Conservation (phyloP, 2,329 filamentous ascomycete genomes). For the Simplicillium sp. region DNA sequence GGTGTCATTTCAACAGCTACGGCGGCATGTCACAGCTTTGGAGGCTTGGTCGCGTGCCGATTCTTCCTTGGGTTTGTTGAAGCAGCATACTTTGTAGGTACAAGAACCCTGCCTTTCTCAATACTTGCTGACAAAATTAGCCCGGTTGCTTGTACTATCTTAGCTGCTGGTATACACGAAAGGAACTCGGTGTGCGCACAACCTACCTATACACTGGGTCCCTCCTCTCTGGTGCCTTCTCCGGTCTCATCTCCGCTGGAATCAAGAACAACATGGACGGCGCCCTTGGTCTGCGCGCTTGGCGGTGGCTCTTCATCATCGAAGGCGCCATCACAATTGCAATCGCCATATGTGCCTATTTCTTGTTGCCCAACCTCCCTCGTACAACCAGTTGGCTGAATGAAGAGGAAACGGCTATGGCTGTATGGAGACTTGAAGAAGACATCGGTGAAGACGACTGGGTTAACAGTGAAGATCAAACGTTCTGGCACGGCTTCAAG, state of each 20-base stretch:
- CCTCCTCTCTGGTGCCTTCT: conserved; percentile 63
- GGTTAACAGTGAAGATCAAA: conserved; percentile 44
- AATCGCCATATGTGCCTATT: conserved; percentile 47
- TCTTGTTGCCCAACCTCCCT: conserved; percentile 52
- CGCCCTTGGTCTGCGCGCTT: conserved; percentile 47
- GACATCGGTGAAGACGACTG: conserved; percentile 58
- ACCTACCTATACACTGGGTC: conserved; percentile 59
- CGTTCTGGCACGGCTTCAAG: conserved; percentile 38
- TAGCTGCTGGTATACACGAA: conserved; percentile 58
- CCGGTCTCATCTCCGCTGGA: conserved; percentile 53
- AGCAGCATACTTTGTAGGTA: conserved; percentile 30
- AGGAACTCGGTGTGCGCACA: conserved; percentile 57
- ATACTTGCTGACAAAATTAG: conserved; percentile 8
- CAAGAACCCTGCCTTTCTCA: too few species aligned
- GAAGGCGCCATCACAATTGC: conserved; percentile 57
- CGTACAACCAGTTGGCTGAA: conserved; percentile 28
- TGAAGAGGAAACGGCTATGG: conserved; percentile 23
- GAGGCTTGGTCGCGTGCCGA: conserved; percentile 22
- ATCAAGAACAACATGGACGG: conserved; percentile 59
- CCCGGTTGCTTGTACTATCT: conserved; percentile 56
- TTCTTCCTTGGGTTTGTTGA: conserved; percentile 29
- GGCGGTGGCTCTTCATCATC: conserved; percentile 48
- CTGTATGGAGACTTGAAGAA: conserved; percentile 47
- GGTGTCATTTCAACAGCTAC: conserved; percentile 33
- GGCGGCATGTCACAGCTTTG: conserved; percentile 20